Conservation (phyloP, 805 yeast species). For the Candida vaughaniae region DNA sequence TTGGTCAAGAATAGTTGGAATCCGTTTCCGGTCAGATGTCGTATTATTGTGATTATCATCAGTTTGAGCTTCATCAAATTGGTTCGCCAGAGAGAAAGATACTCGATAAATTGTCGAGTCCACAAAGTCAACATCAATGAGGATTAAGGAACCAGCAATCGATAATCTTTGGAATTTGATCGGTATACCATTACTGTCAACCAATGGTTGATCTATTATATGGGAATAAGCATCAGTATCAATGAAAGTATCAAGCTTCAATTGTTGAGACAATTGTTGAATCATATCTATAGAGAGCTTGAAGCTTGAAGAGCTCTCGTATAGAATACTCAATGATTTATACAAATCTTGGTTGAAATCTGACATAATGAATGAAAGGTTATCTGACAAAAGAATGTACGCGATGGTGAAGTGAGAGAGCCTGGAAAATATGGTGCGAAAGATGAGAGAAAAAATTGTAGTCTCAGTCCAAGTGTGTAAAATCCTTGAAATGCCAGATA, state of each 20-base stretch:
- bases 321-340: conserved; percentile 24
- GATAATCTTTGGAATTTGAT: conserved; percentile 30
- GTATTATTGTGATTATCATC: neutral
- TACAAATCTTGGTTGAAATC: conserved; percentile 21
- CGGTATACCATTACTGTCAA: conserved; percentile 9
- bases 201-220: conserved; percentile 17
- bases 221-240: conserved; percentile 35
- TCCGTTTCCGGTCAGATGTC: neutral
- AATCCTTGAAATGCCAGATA: conserved; percentile 2
- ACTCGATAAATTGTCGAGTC: conserved; percentile 28
- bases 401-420: neutral
- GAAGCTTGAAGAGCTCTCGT: conserved; percentile 31
- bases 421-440: too few relatives aligned
- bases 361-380: conserved; percentile 12
- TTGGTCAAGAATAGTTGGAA: conserved; percentile 3
- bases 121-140: conserved; percentile 39
- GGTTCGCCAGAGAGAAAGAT: conserved; percentile 37
- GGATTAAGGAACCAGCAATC: conserved; percentile 41
- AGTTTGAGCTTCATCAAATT: conserved; percentile 9
- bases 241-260: conserved; percentile 41
- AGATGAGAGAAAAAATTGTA: too few relatives aligned
- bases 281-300: conserved; percentile 35
- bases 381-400: too few relatives aligned
- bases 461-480: too few relatives aligned
- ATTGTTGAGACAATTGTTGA: conserved; percentile 39